Evolutionary conservation across 805 yeast species (phyloP).

Genomic region (Komagataella mondaviorum): DNA sequence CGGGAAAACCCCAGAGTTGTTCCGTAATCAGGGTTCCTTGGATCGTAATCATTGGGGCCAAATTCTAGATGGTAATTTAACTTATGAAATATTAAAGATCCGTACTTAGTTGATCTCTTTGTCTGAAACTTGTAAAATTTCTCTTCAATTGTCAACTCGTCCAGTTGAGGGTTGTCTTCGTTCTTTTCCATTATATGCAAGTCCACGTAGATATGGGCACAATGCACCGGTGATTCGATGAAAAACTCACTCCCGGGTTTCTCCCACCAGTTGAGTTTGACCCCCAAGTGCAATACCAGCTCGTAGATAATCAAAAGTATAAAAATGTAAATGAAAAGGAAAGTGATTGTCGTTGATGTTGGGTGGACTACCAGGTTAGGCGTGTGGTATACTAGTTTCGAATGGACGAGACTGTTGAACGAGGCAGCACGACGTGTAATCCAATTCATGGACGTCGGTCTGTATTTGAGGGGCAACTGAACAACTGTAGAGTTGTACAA

Average conservation of each 20-base stretch:
- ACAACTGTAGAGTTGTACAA: background rate
- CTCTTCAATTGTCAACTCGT: background rate
- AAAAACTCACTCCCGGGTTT: conserved; percentile 37
- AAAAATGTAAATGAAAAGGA: conserved; percentile 11
- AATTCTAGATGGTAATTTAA: conserved; percentile 61
- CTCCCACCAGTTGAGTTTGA: conserved; percentile 12
- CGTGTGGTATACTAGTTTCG: background rate
- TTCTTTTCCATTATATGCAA: conserved; percentile 24
- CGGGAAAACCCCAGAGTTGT: conserved; percentile 54
- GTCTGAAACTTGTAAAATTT: background rate
- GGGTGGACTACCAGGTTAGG: conserved; percentile 9
- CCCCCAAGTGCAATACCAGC: conserved; percentile 10
- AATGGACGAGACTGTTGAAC: background rate
- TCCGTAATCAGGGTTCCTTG: conserved; percentile 54
- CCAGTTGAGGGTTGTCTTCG: conserved; percentile 1
- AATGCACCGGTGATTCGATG: conserved; percentile 63
- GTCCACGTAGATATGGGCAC: conserved; percentile 56
- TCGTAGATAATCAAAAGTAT: conserved; percentile 12
- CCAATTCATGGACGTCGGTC: background rate
- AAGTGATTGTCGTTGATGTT: conserved; percentile 12
- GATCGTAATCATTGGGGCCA: conserved; percentile 66
- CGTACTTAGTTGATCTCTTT: conserved; percentile 2
- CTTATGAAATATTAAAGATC: conserved; percentile 17
- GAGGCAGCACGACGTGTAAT: background rate
- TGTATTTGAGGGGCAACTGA: background rate